phyloP scores from a whole-genome alignment of 768 basidiomycete genomes.

The Suillus tomentosus region DNA sequence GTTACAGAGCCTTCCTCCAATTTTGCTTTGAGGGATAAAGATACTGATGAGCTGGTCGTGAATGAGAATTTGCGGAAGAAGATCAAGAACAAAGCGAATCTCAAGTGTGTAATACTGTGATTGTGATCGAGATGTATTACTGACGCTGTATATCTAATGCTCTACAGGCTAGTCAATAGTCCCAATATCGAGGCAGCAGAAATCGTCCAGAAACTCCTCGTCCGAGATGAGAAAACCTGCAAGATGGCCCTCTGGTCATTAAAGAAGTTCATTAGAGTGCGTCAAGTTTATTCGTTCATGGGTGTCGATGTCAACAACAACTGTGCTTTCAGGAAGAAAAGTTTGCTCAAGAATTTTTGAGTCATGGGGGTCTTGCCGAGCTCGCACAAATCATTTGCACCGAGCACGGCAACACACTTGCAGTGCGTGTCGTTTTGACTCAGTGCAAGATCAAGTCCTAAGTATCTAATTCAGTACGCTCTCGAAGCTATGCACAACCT shows the following conservation, averaged over 20 bases:
- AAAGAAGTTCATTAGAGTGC: slow-evolving; percentile 76
- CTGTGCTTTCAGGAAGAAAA: slow-evolving; percentile 65
- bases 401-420: slow-evolving; percentile 80
- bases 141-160: slow-evolving; percentile 13
- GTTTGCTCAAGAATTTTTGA: slow-evolving; percentile 79
- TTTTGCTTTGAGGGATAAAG: slow-evolving; percentile 76
- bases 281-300: slow-evolving; percentile 19
- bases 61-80: slow-evolving; percentile 84
- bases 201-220: slow-evolving; percentile 66
- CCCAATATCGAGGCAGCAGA: slow-evolving; percentile 80
- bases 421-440: slow-evolving; percentile 47
- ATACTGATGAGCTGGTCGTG: slow-evolving; percentile 81
- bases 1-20: slow-evolving; percentile 71
- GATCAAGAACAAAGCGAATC: slow-evolving; percentile 74
- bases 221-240: slow-evolving; percentile 59
- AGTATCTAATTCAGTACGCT: slow-evolving; percentile 59
- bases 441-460: neutral
- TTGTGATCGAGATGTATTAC: slow-evolving; percentile 2
- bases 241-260: slow-evolving; percentile 75
- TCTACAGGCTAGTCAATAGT: slow-evolving; percentile 65
- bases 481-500: slow-evolving; percentile 84
- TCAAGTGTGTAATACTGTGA: slow-evolving; percentile 58
- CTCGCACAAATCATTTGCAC: slow-evolving; percentile 69
- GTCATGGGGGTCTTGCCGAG: slow-evolving; percentile 66
- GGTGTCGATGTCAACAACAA: slow-evolving; percentile 11